phyloP scores from a whole-genome alignment of 345 rosid species.

The Leavenworthia alabamica region DNA sequence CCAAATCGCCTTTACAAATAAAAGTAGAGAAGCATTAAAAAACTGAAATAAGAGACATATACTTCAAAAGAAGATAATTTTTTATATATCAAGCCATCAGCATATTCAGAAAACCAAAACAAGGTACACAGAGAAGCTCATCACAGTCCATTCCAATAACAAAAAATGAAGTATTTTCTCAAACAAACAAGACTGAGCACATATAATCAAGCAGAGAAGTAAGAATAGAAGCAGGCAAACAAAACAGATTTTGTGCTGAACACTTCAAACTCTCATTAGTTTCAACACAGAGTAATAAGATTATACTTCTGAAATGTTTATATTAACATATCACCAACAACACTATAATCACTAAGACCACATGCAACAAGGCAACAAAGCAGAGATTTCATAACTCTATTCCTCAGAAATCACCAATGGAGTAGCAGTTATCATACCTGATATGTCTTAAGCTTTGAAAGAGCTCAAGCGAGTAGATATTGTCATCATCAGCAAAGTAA shows the following conservation, averaged over 20 bases:
- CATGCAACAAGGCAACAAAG: not conserved
- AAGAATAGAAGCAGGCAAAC: not conserved
- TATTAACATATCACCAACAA: not conserved
- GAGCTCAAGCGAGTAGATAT: constrained; percentile 67
- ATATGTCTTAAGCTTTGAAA: constrained; percentile 60
- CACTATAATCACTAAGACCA: not conserved
- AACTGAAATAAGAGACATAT: not conserved
- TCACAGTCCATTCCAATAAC: not conserved
- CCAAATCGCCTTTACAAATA: constrained; percentile 62
- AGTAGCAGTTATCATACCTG: constrained; percentile 31
- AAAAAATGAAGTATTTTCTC: not conserved
- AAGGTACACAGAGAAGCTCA: not conserved
- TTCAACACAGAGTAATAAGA: not conserved
- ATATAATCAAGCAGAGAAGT: not conserved
- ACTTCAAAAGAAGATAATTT: not conserved
- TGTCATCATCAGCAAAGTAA: constrained; percentile 80
- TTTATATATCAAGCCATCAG: not conserved
- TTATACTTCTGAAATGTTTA: no score
- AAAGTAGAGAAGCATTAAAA: not conserved
- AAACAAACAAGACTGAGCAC: not conserved
- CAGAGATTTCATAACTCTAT: not conserved
- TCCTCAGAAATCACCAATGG: constrained; percentile 1
- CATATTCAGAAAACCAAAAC: not conserved
- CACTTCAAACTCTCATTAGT: not conserved
- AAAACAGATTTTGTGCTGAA: not conserved